These are phyloP conservation scores for Sindora glabra DNA, from an alignment of 306 rosid species.

Conservation along the genomic window DNA sequence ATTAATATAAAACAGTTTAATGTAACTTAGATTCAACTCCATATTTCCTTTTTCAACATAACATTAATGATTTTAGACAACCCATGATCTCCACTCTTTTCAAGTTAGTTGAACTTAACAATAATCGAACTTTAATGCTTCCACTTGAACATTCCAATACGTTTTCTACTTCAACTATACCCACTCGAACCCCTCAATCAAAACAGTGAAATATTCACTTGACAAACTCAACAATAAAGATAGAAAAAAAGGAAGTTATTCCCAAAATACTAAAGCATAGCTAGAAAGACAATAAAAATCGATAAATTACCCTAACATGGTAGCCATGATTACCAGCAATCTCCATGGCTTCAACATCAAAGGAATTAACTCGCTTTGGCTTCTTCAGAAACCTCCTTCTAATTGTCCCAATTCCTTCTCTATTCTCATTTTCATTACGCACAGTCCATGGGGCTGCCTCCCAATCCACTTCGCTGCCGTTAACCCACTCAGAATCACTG, in stretches of 20 bases:
- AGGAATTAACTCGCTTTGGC: constrained; percentile 78
- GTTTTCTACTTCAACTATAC: not conserved
- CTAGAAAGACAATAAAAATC: not conserved
- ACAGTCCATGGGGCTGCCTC: constrained; percentile 44
- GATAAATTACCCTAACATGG: constrained; percentile 37
- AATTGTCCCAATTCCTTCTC: constrained; percentile 53
- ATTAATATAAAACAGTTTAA: not conserved
- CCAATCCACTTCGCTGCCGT: constrained; percentile 76
- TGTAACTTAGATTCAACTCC: not conserved
- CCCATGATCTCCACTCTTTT: not conserved
- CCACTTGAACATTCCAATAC: no score
- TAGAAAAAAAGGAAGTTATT: not conserved
- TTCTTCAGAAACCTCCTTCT: constrained; percentile 77
- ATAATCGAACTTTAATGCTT: not conserved
- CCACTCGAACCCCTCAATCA: not conserved
- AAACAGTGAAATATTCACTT: not conserved
- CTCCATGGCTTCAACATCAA: constrained; percentile 90
- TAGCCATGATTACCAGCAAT: constrained; percentile 54
- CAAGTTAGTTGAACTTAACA: no score
- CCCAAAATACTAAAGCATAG: not conserved
- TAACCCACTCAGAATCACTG: constrained; percentile 75
- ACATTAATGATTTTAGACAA: not conserved
- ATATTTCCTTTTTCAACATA: not conserved
- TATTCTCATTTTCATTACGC: constrained; percentile 25
- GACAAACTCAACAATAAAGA: not conserved